Conservation (phyloP, 2,329 filamentous ascomycete species). For the Pseudogymnoascus sp. region DNA sequence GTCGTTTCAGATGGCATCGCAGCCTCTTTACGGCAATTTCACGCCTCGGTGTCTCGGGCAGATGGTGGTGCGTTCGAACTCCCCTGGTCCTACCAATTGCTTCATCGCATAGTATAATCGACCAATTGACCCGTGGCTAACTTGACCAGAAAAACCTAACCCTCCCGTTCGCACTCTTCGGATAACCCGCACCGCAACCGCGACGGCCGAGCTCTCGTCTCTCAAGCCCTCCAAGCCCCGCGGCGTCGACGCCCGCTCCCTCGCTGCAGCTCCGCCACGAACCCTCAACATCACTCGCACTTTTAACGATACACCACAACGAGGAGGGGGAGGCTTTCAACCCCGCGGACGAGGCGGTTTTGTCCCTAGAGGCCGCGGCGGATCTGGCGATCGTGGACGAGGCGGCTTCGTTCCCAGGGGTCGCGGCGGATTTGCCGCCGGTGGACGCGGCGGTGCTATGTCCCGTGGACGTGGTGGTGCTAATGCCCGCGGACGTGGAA, state of each 20-base stretch:
- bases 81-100: neutral
- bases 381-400: neutral
- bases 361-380: neutral
- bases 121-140: neutral
- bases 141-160: neutral
- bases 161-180: slow-evolving; percentile 3
- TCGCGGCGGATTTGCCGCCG: neutral
- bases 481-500: slow-evolving; percentile 20
- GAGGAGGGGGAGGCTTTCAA: neutral
- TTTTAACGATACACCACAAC: neutral
- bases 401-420: neutral
- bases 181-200: slow-evolving; percentile 15
- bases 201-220: slow-evolving; percentile 26
- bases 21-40: slow-evolving; percentile 30
- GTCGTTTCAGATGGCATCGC: slow-evolving; percentile 30
- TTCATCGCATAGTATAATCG: neutral
- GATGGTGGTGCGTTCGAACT: slow-evolving; percentile 8
- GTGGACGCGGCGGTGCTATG: slow-evolving; percentile 15
- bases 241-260: slow-evolving; percentile 30
- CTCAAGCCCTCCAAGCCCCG: slow-evolving; percentile 20
- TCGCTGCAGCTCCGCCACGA: slow-evolving; percentile 25
- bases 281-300: slow-evolving; percentile 17
- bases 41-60: slow-evolving; percentile 23
- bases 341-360: neutral
- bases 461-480: slow-evolving; percentile 16